Percentiles rank a stretch among this genome's conserved stretches.
Conservation (phyloP, 495 filamentous ascomycete genomes). For the Penicillium canariense region DNA sequence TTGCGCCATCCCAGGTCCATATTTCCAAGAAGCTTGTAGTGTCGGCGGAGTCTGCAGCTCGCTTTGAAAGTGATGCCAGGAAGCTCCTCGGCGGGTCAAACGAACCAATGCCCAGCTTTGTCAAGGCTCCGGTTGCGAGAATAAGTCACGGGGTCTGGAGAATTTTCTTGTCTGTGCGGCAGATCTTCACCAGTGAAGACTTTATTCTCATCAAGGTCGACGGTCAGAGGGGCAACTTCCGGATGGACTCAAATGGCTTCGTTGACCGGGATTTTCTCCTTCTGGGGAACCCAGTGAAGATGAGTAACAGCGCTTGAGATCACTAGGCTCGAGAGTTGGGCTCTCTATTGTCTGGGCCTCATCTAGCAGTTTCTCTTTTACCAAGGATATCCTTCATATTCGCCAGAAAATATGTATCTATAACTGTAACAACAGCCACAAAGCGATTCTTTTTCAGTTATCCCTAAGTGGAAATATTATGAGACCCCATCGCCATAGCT, state of each 20-base stretch:
- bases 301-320: not conserved
- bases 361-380: not conserved
- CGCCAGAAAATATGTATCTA: not conserved
- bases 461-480: too few species aligned
- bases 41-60: conserved; percentile 21
- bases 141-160: conserved; percentile 35
- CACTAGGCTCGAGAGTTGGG: not conserved
- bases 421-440: not conserved
- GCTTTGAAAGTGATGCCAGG: conserved; percentile 21
- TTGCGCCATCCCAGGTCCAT: conserved; percentile 36
- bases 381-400: not conserved
- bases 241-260: conserved; percentile 42
- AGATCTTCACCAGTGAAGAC: conserved; percentile 46
- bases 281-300: conserved; percentile 26
- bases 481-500: too few species aligned
- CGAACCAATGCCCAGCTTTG: conserved; percentile 25
- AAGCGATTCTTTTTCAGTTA: not conserved
- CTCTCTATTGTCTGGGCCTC: not conserved
- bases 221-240: conserved; percentile 37
- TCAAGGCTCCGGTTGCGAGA: conserved; percentile 39
- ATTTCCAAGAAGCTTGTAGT: conserved; percentile 25
- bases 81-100: conserved; percentile 14
- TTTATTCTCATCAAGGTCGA: conserved; percentile 46
- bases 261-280: conserved; percentile 38
- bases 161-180: conserved; percentile 39